Evolutionary conservation across 805 yeast genomes (phyloP).

Genomic region (Ogataea degrootiae): DNA sequence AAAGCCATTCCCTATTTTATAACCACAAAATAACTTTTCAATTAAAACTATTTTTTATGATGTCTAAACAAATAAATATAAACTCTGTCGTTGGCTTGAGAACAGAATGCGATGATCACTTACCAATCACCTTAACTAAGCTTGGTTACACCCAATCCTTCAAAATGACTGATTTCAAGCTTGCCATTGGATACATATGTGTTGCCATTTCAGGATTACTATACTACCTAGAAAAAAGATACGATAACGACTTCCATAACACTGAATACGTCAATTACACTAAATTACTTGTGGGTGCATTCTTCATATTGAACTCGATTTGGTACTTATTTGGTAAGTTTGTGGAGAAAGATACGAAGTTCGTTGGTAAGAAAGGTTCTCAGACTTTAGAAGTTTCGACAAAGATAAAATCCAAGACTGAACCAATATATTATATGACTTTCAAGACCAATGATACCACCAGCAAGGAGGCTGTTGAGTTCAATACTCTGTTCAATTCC

Average conservation of each 20-base stretch:
- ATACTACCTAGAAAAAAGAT: conserved; percentile 46
- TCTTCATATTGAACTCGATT: conserved; percentile 33
- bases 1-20: not conserved
- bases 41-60: not conserved
- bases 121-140: conserved; percentile 35
- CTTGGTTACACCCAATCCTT: conserved; percentile 48
- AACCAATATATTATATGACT: conserved; percentile 40
- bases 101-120: conserved; percentile 45
- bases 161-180: conserved; percentile 38
- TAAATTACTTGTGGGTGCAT: conserved; percentile 32
- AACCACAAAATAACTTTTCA: not conserved
- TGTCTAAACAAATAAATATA: conserved; percentile 27
- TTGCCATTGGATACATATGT: conserved; percentile 45
- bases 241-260: conserved; percentile 37
- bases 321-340: conserved; percentile 32
- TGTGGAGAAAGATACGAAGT: conserved; percentile 41
- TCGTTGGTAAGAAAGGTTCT: conserved; percentile 36
- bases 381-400: conserved; percentile 37
- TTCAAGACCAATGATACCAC: conserved; percentile 25
- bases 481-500: conserved; percentile 41
- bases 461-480: conserved; percentile 25
- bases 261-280: conserved; percentile 31
- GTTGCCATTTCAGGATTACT: conserved; percentile 42
- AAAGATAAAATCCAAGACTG: conserved; percentile 31
- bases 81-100: conserved; percentile 46